Base-by-base conservation (phyloP, 1,139 yeast genomes). In the Yamadazyma spencermartinsiae region DNA sequence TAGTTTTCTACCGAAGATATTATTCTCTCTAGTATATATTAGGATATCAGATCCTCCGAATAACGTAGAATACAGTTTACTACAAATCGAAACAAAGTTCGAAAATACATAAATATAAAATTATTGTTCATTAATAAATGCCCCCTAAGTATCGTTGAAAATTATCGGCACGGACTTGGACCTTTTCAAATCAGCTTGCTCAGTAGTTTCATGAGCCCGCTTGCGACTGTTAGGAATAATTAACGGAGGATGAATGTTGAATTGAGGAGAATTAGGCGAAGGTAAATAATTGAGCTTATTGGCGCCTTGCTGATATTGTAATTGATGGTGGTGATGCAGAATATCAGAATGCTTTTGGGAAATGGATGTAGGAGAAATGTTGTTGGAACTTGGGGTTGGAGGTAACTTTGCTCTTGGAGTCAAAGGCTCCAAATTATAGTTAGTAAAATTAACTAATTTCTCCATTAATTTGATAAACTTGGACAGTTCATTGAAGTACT, bases 391-490 rank as follows among this genome's bases (percentile, higher is more conserved):
- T 20, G 56, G 56, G 9, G 56, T 52, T 16, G 56, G 56, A 10
- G 55, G 52, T 34, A 45, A 50, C 18, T 40, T 40, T 29, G 37
- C 38, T 19, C 18, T 30, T 15, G 33, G 33, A 30, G 34, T 44
- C 26, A 56, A 48, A 7, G 61, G 59, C 33, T 54, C 51, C 38
- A 50, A 52, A 49, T 49, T 58, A 44, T 49, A 48, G 43, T 61
- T 61, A 33, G 69, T 62, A 43, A 62, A 63, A 19, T 55, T 52
- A 30, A 68, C 61, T 48, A 70, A 52, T 24, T 58, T 52, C 41
- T 56, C 62, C 74, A 69, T 70, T 46, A 68, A 58, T 35, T 58
- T 57, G 33, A 65, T 58, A 51, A 61, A 62, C 45, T 64, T 65
- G 38, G 65, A 62, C 29, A 54, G 56, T 31, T 68, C 69, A 44